phyloP scores from a whole-genome alignment of 495 filamentous ascomycete genomes.

The Lophiostoma macrostomum region DNA sequence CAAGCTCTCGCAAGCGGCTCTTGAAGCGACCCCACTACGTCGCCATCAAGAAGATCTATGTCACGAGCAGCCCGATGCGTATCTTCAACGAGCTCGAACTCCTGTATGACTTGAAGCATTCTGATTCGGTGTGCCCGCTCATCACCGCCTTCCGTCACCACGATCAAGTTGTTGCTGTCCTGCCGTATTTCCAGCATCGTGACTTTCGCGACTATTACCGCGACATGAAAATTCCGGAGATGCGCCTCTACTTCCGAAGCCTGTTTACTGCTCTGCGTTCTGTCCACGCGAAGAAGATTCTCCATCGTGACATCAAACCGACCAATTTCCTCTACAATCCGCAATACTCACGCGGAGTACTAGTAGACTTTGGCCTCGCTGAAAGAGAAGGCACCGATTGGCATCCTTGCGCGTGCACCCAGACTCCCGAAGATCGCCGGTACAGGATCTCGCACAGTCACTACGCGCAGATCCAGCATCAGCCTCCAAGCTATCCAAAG shows the following conservation, averaged over 20 bases:
- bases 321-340: constrained; percentile 98
- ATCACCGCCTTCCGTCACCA: constrained; percentile 93
- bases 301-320: constrained; percentile 98
- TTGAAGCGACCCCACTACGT: constrained; percentile 55
- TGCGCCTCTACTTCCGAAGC: constrained; percentile 82
- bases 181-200: constrained; percentile 92
- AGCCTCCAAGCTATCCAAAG: constrained; percentile 54
- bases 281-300: constrained; percentile 77
- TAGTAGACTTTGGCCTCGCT: constrained; percentile 95
- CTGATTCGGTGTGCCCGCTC: constrained; percentile 80
- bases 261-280: constrained; percentile 80
- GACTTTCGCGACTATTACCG: constrained; percentile 97
- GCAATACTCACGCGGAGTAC: constrained; percentile 72
- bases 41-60: constrained; percentile 98
- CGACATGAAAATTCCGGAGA: constrained; percentile 77
- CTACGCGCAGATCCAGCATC: constrained; percentile 40
- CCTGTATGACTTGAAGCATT: constrained; percentile 83
- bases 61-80: constrained; percentile 86
- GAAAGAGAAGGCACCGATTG: constrained; percentile 75
- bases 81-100: constrained; percentile 97
- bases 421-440: constrained; percentile 40
- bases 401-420: constrained; percentile 69
- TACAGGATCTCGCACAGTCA: constrained; percentile 38
- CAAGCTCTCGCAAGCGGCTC: constrained; percentile 45
- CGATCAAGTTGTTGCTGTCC: constrained; percentile 91